Conservation (phyloP, 2,329 filamentous ascomycete genomes). For the Teratosphaeria viscida region DNA sequence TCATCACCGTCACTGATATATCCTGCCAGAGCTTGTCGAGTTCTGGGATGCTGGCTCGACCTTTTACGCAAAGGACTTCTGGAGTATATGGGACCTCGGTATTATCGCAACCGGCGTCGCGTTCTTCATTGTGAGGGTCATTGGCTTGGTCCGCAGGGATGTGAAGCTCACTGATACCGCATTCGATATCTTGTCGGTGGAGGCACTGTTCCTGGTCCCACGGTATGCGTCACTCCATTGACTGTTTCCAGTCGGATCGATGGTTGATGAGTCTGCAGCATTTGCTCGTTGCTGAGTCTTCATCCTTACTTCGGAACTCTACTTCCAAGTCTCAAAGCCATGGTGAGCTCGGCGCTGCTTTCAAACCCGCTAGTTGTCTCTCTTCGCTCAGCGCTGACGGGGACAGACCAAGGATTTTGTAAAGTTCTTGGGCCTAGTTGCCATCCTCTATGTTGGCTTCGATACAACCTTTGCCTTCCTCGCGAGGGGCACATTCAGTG, state of each 20-base stretch:
- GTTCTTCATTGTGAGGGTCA: conserved; percentile 58
- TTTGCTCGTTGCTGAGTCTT: conserved; percentile 76
- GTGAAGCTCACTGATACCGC: conserved; percentile 60
- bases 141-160: conserved; percentile 54
- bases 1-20: not conserved
- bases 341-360: conserved; percentile 42
- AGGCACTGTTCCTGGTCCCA: conserved; percentile 83
- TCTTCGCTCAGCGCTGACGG: not conserved
- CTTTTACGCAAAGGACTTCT: conserved; percentile 76
- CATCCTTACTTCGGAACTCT: conserved; percentile 85
- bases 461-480: conserved; percentile 75
- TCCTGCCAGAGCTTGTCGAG: conserved; percentile 48
- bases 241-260: not conserved
- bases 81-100: conserved; percentile 54
- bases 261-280: conserved; percentile 35
- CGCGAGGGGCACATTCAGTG: conserved; percentile 57
- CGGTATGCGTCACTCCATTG: conserved; percentile 27
- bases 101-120: conserved; percentile 29
- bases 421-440: conserved; percentile 67
- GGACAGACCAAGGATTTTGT: conserved; percentile 70
- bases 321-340: conserved; percentile 84
- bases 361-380: not conserved
- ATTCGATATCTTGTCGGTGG: conserved; percentile 81
- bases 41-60: conserved; percentile 77
- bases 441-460: conserved; percentile 79